Percentiles rank a stretch among this genome's conserved stretches.
Conservation (phyloP, 805 yeast species). For the Nakazawaea pomicola region DNA sequence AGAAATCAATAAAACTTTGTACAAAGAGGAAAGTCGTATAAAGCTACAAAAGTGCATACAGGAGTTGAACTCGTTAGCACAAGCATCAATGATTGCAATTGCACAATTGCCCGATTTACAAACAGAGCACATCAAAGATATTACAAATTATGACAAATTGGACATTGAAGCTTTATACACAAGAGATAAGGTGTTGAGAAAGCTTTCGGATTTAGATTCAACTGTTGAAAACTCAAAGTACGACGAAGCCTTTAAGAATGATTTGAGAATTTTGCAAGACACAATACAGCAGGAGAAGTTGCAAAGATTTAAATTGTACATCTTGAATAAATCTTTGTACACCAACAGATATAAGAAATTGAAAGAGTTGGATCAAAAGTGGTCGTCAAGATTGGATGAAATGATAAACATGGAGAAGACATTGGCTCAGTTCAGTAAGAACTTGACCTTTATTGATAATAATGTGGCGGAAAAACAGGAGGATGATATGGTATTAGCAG, state of each 20-base stretch:
- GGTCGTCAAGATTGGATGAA: constrained; percentile 7
- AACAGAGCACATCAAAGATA: not conserved
- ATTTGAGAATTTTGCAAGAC: not conserved
- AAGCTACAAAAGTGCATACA: not conserved
- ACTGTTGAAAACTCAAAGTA: not conserved
- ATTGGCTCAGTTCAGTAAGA: not conserved
- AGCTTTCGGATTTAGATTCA: constrained; percentile 2
- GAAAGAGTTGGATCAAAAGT: constrained; percentile 9
- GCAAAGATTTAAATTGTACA: constrained; percentile 11
- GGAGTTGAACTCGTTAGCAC: constrained; percentile 5
- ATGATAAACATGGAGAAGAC: constrained; percentile 5
- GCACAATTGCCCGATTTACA: constrained; percentile 9
- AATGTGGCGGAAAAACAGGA: constrained; percentile 3
- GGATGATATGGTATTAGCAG: constrained; percentile 9
- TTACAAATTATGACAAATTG: constrained; percentile 3
- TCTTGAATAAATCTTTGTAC: constrained; percentile 8
- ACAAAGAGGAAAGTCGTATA: not conserved
- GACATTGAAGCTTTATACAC: constrained; percentile 3
- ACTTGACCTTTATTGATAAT: not conserved
- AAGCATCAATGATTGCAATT: constrained; percentile 4
- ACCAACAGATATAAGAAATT: constrained; percentile 9
- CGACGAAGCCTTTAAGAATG: constrained; percentile 1
- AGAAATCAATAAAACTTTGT: not conserved
- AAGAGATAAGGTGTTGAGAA: constrained; percentile 4
- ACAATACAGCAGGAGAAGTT: constrained; percentile 10